Conservation (phyloP, 768 basidiomycete genomes). For the Epithele typhae region DNA sequence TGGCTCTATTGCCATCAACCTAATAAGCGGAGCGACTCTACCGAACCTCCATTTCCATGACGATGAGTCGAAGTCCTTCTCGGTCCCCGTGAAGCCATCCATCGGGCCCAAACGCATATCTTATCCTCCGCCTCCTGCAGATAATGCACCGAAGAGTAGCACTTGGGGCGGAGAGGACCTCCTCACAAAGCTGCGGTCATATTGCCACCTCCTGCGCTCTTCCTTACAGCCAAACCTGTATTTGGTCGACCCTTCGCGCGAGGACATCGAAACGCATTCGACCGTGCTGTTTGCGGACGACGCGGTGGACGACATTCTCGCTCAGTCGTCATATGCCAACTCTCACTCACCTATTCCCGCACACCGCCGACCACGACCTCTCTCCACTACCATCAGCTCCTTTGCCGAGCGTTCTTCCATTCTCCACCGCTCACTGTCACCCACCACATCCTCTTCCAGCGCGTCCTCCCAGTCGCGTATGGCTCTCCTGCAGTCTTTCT, state of each 20-base stretch:
- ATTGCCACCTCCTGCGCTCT: conserved; percentile 81
- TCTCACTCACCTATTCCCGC: conserved; percentile 82
- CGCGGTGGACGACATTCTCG: conserved; percentile 84
- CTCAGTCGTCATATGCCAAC: conserved; percentile 70
- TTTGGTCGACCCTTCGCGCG: conserved; percentile 86
- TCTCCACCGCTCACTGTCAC: conserved; percentile 70
- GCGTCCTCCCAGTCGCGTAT: conserved; percentile 67
- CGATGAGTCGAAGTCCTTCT: conserved; percentile 86
- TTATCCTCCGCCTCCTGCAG: conserved; percentile 61
- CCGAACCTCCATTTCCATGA: conserved; percentile 96
- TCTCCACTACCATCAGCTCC: conserved; percentile 47
- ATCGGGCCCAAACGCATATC: conserved; percentile 30
- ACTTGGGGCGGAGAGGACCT: conserved; percentile 91
- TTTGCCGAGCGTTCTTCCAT: conserved; percentile 70
- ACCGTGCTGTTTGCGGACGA: conserved; percentile 81
- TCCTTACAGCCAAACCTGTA: conserved; percentile 82
- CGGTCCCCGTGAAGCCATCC: conserved; percentile 40
- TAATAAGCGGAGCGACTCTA: conserved; percentile 79
- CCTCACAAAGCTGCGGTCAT: conserved; percentile 66
- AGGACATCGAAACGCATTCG: conserved; percentile 91
- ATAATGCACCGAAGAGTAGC: conserved; percentile 36
- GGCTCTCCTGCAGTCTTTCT: conserved; percentile 89
- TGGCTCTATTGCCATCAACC: conserved; percentile 85
- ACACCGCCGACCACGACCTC: conserved; percentile 69
- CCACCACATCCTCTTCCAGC: conserved; percentile 45